Percentiles rank a stretch among this genome's conserved stretches.
Evolutionary conservation across 2,329 filamentous ascomycete species (phyloP).

Genomic region (Mycosphaerella arachidis): DNA sequence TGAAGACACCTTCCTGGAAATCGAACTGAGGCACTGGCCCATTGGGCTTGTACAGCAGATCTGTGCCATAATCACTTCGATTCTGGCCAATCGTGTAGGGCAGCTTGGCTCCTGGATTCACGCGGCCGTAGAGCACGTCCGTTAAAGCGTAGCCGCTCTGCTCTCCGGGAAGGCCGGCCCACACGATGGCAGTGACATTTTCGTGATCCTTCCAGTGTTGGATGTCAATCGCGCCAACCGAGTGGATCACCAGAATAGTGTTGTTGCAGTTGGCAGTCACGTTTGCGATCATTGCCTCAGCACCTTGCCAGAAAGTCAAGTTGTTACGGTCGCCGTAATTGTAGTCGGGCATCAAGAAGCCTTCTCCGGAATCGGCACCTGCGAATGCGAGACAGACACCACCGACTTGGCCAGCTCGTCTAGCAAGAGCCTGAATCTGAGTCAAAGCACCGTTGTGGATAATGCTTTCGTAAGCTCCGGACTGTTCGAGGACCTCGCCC

Average conservation of each 20-base stretch:
- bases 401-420: slow-evolving; percentile 46
- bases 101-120: slow-evolving; percentile 18
- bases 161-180: slow-evolving; percentile 54
- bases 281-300: slow-evolving; percentile 25
- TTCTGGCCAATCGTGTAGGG: slow-evolving; percentile 70
- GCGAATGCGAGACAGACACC: slow-evolving; percentile 71
- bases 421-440: slow-evolving; percentile 48
- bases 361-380: slow-evolving; percentile 80
- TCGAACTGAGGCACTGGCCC: slow-evolving; percentile 66
- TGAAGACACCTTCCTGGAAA: slow-evolving; percentile 73
- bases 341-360: slow-evolving; percentile 73
- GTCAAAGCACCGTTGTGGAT: slow-evolving; percentile 53
- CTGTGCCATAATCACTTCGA: slow-evolving; percentile 62
- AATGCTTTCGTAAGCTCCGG: slow-evolving; percentile 58
- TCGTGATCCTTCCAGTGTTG: slow-evolving; percentile 76
- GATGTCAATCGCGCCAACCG: slow-evolving; percentile 75
- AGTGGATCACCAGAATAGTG: slow-evolving; percentile 80
- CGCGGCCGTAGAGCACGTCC: slow-evolving; percentile 17
- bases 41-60: slow-evolving; percentile 60
- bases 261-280: slow-evolving; percentile 36
- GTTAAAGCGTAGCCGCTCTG: slow-evolving; percentile 25
- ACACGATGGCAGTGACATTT: slow-evolving; percentile 70
- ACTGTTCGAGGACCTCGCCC: slow-evolving; percentile 58
- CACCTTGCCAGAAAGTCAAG: slow-evolving; percentile 39
- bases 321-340: slow-evolving; percentile 89